These are phyloP conservation scores for Parietichytrium sp. DNA, from an alignment of 108 stramenopile species.

Conservation along the genomic window DNA sequence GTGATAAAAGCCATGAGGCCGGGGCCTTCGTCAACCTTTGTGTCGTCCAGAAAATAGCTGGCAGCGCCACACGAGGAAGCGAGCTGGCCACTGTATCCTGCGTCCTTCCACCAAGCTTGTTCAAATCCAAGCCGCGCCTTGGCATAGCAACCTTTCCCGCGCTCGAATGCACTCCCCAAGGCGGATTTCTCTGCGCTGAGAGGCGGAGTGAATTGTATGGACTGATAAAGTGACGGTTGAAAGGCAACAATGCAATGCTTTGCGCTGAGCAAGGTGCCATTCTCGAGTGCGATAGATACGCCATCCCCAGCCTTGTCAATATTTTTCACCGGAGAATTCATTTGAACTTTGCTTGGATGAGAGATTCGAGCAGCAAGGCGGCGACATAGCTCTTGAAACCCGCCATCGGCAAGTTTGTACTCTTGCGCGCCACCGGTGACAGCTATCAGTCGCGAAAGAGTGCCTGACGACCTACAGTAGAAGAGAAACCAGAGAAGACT, in stretches of 20 bases:
- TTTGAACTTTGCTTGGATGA: not conserved
- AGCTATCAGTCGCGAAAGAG: slow-evolving; percentile 5
- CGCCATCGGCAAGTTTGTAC: not conserved
- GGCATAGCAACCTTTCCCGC: not conserved
- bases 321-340: not conserved
- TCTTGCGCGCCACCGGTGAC: slow-evolving; percentile 3
- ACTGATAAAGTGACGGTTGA: not conserved
- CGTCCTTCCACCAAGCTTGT: not conserved
- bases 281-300: not conserved
- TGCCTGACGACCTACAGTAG: not conserved
- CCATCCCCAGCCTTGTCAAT: not conserved
- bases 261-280: not conserved
- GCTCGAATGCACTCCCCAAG: not conserved
- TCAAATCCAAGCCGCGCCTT: not conserved
- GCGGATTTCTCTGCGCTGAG: not conserved
- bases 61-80: not conserved
- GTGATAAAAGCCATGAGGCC: slow-evolving; percentile 5
- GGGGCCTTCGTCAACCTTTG: not conserved
- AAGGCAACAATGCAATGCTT: not conserved
- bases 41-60: slow-evolving; percentile 24
- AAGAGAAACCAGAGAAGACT: not conserved
- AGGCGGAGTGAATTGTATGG: not conserved
- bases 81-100: not conserved
- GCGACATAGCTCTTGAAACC: not conserved
- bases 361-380: not conserved